Evolutionary conservation across 2,329 filamentous ascomycete genomes (phyloP), one percentile per base, ranked within the genome.

Genomic region (Corynespora cassiicola): DNA sequence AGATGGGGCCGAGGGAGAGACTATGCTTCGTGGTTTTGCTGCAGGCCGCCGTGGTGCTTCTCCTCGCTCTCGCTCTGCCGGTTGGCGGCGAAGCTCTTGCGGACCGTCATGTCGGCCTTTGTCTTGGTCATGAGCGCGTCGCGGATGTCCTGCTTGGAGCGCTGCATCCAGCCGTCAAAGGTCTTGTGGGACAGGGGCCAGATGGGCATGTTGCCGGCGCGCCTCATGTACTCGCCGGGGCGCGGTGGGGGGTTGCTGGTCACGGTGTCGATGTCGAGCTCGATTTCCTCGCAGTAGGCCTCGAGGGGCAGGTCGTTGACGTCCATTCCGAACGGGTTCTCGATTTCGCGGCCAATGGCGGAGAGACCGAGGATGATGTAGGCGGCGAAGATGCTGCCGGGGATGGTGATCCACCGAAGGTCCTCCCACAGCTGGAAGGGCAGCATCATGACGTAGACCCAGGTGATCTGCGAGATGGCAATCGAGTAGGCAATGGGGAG

Each of bases 331-430:
- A 94, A 94, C 11, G 88, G 88, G 62, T 94, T 90, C 68, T 94
- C 88, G 50, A 94, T 86, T 71, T 94, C 88, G 52, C 82, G 81
- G 25, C 88, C 88, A 56, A 94, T 92, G 52, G 80, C 77, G 2
- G 82, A 78, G 30, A 95, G 81, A 24, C 87, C 87, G 49, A 94
- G 81, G 65, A 95, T 92, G 57, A 94, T 94, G 69, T 92, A 94
- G 5, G 87, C 84, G 5, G 85, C 86, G 46, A 68, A 65, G 17
- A 92, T 75, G 36, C 85, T 87, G 21, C 84, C 88, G 0, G 89
- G 88, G 54, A 95, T 91, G 3, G 88, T 85, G 49, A 90, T 77
- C 85, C 86, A 94, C 6, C 69, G 54, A 1, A 95, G 79, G 3
- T 69, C 64, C 0, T 66, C 61, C 60, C 81, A 80, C 6, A 95